Percentiles rank a stretch among this genome's conserved stretches.
phyloP scores from a whole-genome alignment of 2,329 filamentous ascomycete genomes.

The Fusarium sp. region DNA sequence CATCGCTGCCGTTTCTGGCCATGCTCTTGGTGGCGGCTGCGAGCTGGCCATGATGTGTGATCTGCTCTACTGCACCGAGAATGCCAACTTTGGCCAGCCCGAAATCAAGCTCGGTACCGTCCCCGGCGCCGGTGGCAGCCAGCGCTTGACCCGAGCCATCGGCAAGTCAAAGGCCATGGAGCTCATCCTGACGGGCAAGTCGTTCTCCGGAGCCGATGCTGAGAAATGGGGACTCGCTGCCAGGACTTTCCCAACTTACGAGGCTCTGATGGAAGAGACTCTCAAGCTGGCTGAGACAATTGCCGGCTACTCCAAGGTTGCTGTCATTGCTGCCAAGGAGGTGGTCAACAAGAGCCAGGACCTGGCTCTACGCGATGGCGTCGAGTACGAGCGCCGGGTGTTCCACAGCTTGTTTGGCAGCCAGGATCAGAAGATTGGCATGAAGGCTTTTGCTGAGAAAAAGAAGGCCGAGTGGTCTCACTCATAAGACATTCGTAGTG shows the following conservation, averaged over 20 bases:
- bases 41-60: slow-evolving; percentile 99
- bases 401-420: slow-evolving; percentile 96
- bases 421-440: slow-evolving; percentile 96
- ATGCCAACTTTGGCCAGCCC: slow-evolving; percentile 94
- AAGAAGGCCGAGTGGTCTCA: slow-evolving; percentile 92
- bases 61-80: slow-evolving; percentile 89
- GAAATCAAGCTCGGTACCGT: slow-evolving; percentile 97
- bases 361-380: slow-evolving; percentile 85
- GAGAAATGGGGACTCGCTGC: slow-evolving; percentile 93
- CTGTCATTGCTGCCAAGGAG: slow-evolving; percentile 92
- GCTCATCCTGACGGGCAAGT: slow-evolving; percentile 87
- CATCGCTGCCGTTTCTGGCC: slow-evolving; percentile 93
- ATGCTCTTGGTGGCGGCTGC: slow-evolving; percentile 94
- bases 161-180: slow-evolving; percentile 94
- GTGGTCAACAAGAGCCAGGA: slow-evolving; percentile 99
- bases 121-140: slow-evolving; percentile 91
- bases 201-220: slow-evolving; percentile 87
- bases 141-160: slow-evolving; percentile 86
- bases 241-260: slow-evolving; percentile 82
- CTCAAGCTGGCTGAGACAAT: slow-evolving; percentile 91
- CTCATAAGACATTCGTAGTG: slow-evolving; percentile 65
- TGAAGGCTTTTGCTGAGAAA: slow-evolving; percentile 97
- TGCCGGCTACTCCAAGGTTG: slow-evolving; percentile 88
- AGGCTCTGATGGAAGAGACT: slow-evolving; percentile 86
- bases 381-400: slow-evolving; percentile 93